Percentiles rank a stretch among this genome's conserved stretches.
Conservation (phyloP, 2,329 filamentous ascomycete genomes). For the Clonostachys sp. region DNA sequence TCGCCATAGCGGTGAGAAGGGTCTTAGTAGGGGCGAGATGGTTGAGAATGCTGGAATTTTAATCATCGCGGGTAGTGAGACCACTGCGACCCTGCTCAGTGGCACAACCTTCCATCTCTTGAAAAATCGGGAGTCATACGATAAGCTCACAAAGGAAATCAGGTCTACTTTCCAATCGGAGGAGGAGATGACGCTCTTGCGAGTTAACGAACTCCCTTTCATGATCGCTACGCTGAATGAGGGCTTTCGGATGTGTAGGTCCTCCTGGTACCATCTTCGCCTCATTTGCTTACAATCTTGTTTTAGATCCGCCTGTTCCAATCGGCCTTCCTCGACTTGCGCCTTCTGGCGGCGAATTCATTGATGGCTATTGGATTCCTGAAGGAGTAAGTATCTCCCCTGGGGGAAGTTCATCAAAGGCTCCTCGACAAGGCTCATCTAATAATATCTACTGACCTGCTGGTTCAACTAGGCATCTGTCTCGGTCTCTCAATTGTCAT, state of each 20-base stretch:
- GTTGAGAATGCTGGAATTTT: neutral
- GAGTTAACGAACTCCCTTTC: conserved; percentile 24
- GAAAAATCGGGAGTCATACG: neutral
- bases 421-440: too few species aligned
- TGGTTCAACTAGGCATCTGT: too few species aligned
- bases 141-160: neutral
- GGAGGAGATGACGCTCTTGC: conserved; percentile 22
- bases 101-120: conserved; percentile 35
- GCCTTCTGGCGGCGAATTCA: neutral
- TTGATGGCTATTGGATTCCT: neutral
- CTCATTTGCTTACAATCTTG: neutral
- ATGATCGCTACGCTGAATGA: conserved; percentile 27
- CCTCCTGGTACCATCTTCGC: neutral
- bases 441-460: too few species aligned
- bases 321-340: neutral
- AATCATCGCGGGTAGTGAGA: conserved; percentile 32
- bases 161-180: neutral
- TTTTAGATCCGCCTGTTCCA: conserved; percentile 8
- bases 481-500: too few species aligned
- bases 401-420: too few species aligned
- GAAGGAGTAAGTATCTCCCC: too few species aligned
- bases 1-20: too few species aligned
- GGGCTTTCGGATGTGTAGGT: conserved; percentile 27
- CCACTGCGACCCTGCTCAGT: conserved; percentile 34
- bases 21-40: too few species aligned